Evolutionary conservation across 2,329 filamentous ascomycete genomes (phyloP).

Genomic region (Akanthomyces muscarius): DNA sequence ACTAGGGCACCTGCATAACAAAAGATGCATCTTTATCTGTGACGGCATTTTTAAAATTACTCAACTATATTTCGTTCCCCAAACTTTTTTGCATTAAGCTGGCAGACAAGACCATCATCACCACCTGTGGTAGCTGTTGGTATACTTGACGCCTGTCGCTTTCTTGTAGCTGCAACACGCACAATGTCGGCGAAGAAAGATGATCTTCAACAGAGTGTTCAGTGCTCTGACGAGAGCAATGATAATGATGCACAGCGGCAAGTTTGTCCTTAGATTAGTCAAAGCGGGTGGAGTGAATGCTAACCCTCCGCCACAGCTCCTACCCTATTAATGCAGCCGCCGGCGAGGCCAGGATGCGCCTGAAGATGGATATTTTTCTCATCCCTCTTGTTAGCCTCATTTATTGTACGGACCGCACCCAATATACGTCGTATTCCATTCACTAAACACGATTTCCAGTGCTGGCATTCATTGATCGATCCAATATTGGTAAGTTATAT

Average conservation of each 20-base stretch:
- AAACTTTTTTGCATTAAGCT: too few relatives aligned
- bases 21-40: too few relatives aligned
- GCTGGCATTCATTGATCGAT: slow-evolving; percentile 55
- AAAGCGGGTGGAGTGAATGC: background rate
- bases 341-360: slow-evolving; percentile 33
- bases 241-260: background rate
- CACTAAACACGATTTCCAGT: background rate
- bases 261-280: background rate
- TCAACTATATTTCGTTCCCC: too few relatives aligned
- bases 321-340: too few relatives aligned
- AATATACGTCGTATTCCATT: too few relatives aligned
- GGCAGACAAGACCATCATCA: too few relatives aligned
- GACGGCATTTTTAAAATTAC: too few relatives aligned
- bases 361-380: slow-evolving; percentile 57
- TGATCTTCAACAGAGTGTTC: background rate
- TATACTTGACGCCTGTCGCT: background rate
- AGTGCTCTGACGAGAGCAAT: background rate
- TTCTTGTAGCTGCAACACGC: background rate
- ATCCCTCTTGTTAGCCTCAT: slow-evolving; percentile 56
- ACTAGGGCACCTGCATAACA: too few relatives aligned
- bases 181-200: background rate
- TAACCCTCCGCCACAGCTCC: background rate
- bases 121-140: too few relatives aligned
- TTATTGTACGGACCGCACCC: slow-evolving; percentile 33
- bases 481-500: slow-evolving; percentile 54